These are phyloP conservation scores for Heterotrichella gracilis DNA, from an alignment of 352 stramenopile genomes.

Conservation along the genomic window DNA sequence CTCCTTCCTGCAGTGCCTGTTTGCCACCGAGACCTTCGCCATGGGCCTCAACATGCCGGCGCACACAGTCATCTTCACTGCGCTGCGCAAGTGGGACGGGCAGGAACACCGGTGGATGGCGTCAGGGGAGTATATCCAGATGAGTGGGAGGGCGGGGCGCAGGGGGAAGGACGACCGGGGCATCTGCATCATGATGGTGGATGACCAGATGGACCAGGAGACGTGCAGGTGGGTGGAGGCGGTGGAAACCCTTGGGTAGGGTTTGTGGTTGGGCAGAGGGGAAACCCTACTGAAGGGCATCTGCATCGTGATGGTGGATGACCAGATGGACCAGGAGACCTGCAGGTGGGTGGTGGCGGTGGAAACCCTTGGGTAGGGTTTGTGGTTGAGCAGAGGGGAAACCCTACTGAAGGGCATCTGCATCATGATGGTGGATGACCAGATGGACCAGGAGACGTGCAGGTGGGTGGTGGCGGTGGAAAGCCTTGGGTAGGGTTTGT, in stretches of 20 bases:
- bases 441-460: slow-evolving; percentile 72
- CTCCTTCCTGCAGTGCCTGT: too few species aligned
- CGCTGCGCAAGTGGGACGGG: slow-evolving; percentile 69
- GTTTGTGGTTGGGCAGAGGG: slow-evolving; percentile 64
- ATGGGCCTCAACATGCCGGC: slow-evolving; percentile 98
- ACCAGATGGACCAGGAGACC: slow-evolving; percentile 80
- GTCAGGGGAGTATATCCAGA: slow-evolving; percentile 70
- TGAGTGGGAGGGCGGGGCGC: slow-evolving; percentile 73
- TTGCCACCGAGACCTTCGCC: slow-evolving; percentile 79
- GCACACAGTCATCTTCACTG: slow-evolving; percentile 92
- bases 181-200: slow-evolving; percentile 95
- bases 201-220: slow-evolving; percentile 88
- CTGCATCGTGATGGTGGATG: slow-evolving; percentile 92
- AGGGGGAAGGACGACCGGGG: slow-evolving; percentile 76
- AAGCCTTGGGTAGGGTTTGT: slow-evolving; percentile 68
- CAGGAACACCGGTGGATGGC: slow-evolving; percentile 75
- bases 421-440: slow-evolving; percentile 93
- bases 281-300: slow-evolving; percentile 81
- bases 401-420: slow-evolving; percentile 82
- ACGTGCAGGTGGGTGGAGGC: slow-evolving; percentile 59
- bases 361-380: slow-evolving; percentile 75
- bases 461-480: slow-evolving; percentile 74
- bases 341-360: slow-evolving; percentile 66
- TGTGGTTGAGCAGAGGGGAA: slow-evolving; percentile 68
- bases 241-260: slow-evolving; percentile 77